A percentile compares a stretch with the other conserved stretches of the same genome.
Conservation (phyloP, 2,329 filamentous ascomycete genomes). For the Rutstroemia sp. region DNA sequence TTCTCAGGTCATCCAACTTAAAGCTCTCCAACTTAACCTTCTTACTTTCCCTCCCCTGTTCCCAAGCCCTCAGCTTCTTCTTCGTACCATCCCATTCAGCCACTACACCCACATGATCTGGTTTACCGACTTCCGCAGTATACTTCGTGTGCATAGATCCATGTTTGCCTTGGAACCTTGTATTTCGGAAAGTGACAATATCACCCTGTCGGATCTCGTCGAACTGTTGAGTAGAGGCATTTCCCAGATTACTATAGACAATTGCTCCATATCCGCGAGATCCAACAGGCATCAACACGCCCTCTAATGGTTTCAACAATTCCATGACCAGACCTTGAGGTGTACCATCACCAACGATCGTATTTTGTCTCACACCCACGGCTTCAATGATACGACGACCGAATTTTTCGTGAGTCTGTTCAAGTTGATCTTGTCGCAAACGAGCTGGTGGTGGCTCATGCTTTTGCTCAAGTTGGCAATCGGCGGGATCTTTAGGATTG, state of each 20-base stretch:
- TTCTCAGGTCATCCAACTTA: conserved; percentile 83
- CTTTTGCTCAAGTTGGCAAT: conserved; percentile 72
- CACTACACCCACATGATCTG: conserved; percentile 81
- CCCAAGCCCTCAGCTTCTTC: conserved; percentile 94
- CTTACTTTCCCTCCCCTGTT: conserved; percentile 87
- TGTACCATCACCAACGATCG: conserved; percentile 75
- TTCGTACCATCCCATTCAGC: conserved; percentile 97
- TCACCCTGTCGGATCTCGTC: conserved; percentile 93
- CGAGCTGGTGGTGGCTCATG: conserved; percentile 77
- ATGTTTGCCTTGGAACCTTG: conserved; percentile 90
- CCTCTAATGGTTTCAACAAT: conserved; percentile 64
- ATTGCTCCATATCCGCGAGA: conserved; percentile 83
- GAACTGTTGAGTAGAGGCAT: conserved; percentile 80
- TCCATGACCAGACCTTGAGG: conserved; percentile 72
- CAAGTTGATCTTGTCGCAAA: conserved; percentile 87
- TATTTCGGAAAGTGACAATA: conserved; percentile 86
- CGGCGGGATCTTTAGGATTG: conserved; percentile 64
- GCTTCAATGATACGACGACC: conserved; percentile 71
- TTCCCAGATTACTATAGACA: conserved; percentile 91
- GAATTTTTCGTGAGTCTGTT: conserved; percentile 74
- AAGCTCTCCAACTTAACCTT: conserved; percentile 94
- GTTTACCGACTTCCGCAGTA: conserved; percentile 75
- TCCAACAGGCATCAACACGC: conserved; percentile 77
- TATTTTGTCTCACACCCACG: conserved; percentile 65
- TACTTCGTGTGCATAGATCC: conserved; percentile 96